Percentiles rank a stretch among this genome's conserved stretches.
phyloP scores from a whole-genome alignment of 2,329 filamentous ascomycete genomes.

The Colletotrichum siamense region DNA sequence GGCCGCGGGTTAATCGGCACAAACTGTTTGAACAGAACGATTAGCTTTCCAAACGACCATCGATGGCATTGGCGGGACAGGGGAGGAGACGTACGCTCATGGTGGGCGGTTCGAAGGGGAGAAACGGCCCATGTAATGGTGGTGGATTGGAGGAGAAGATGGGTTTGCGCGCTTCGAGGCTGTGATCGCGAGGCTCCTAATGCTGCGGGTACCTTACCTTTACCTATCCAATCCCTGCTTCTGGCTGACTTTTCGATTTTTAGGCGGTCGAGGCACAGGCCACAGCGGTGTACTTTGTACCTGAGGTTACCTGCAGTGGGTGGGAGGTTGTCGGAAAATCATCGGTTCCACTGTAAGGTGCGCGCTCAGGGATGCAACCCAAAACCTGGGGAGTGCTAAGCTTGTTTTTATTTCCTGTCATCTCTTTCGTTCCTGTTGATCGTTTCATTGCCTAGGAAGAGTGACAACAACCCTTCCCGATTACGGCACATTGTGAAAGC shows the following conservation, averaged over 20 bases:
- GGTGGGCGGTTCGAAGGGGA: conserved; percentile 27
- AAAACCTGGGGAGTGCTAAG: neutral
- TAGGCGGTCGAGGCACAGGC: neutral
- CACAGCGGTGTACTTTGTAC: neutral
- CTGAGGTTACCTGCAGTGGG: neutral
- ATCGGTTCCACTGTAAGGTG: conserved; percentile 13
- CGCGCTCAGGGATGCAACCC: neutral
- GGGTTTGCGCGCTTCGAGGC: conserved; percentile 19
- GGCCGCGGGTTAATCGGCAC: conserved; percentile 96
- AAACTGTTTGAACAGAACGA: conserved; percentile 58
- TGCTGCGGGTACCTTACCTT: neutral
- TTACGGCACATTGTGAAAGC: neutral
- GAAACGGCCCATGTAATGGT: conserved; percentile 21
- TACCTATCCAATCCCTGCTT: neutral
- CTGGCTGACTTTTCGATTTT: conserved; percentile 1
- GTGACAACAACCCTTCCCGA: neutral
- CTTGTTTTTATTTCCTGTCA: neutral
- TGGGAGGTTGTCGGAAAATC: conserved; percentile 17
- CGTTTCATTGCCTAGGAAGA: neutral
- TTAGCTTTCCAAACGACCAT: neutral
- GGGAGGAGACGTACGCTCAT: conserved; percentile 36
- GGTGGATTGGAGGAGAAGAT: conserved; percentile 12
- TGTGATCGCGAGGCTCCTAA: conserved; percentile 18
- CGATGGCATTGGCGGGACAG: neutral
- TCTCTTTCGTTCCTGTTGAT: neutral